A percentile compares a stretch with the other conserved stretches of the same genome.
These are phyloP conservation scores for Sphagnurus paluster DNA, from an alignment of 1,284 basidiomycete genomes.

Conservation along the genomic window DNA sequence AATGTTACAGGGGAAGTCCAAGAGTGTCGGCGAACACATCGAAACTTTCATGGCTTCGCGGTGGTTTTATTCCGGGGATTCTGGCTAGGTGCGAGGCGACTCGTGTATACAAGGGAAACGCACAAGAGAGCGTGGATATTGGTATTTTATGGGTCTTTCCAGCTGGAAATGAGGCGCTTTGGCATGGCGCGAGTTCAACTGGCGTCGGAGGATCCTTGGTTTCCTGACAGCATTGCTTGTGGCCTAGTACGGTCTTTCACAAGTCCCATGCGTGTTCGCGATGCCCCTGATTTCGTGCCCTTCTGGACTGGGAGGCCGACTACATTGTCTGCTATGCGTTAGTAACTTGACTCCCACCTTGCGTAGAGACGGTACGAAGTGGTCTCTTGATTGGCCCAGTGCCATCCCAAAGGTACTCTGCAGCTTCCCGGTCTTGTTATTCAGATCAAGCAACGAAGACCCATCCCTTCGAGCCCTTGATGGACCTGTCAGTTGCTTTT, in stretches of 20 bases:
- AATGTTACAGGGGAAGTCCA: slow-evolving; percentile 32
- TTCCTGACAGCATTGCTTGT: slow-evolving; percentile 12
- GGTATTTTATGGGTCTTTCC: slow-evolving; percentile 16
- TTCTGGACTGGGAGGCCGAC: slow-evolving; percentile 36
- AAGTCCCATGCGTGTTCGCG: slow-evolving; percentile 20
- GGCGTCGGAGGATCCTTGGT: slow-evolving; percentile 15
- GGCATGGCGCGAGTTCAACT: slow-evolving; percentile 26
- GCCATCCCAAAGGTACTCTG: slow-evolving; percentile 23
- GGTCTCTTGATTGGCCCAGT: slow-evolving; percentile 18
- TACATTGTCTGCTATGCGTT: slow-evolving; percentile 25
- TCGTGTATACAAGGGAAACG: slow-evolving; percentile 26
- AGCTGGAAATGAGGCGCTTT: slow-evolving; percentile 25
- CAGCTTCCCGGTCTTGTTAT: slow-evolving; percentile 18
- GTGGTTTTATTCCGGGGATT: slow-evolving; percentile 21
- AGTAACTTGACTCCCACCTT: slow-evolving; percentile 30
- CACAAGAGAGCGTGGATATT: slow-evolving; percentile 33
- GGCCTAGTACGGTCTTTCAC: slow-evolving; percentile 22
- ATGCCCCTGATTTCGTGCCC: slow-evolving; percentile 35
- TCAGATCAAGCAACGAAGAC: slow-evolving; percentile 31
- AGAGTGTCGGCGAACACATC: slow-evolving; percentile 50
- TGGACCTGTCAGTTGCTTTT: slow-evolving; percentile 21
- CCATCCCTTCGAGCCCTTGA: slow-evolving; percentile 23
- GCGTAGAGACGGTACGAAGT: slow-evolving; percentile 23
- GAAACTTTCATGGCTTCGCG: slow-evolving; percentile 49
- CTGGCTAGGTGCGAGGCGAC: slow-evolving; percentile 9